A percentile compares a stretch with the other conserved stretches of the same genome.
Conservation (phyloP, 140 eudicot species). For the Oenanthe javanica region DNA sequence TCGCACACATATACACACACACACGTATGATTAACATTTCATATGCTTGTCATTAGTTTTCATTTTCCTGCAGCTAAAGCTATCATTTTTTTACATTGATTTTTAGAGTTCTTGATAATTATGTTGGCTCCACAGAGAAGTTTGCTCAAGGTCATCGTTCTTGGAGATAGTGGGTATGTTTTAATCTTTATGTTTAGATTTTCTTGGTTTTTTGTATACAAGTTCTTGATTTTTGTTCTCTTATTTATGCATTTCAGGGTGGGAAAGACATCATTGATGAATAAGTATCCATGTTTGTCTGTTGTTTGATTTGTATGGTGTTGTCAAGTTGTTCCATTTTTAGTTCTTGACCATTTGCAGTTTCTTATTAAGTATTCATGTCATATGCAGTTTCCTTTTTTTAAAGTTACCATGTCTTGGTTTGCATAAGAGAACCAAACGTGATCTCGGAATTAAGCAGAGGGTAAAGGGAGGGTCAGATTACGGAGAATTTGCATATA, state of each 20-base stretch:
- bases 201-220: background rate
- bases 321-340: background rate
- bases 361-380: too few species aligned
- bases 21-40: too few species aligned
- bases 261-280: constrained; percentile 90
- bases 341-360: background rate
- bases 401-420: too few species aligned
- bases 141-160: constrained; percentile 85
- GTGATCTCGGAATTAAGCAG: too few species aligned
- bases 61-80: background rate
- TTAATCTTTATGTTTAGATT: background rate
- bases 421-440: too few species aligned
- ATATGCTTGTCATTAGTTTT: too few species aligned
- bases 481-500: too few species aligned
- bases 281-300: constrained; percentile 55
- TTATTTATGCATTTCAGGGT: constrained; percentile 42
- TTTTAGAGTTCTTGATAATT: background rate
- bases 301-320: background rate
- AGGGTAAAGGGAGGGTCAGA: too few species aligned
- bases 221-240: background rate
- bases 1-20: background rate
- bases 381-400: too few species aligned
- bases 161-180: constrained; percentile 77
- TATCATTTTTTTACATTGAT: background rate
- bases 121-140: constrained; percentile 55